A percentile compares a stretch with the other conserved stretches of the same genome.
phyloP scores from a whole-genome alignment of 2,329 filamentous ascomycete species.

The Alternaria incomplexa region DNA sequence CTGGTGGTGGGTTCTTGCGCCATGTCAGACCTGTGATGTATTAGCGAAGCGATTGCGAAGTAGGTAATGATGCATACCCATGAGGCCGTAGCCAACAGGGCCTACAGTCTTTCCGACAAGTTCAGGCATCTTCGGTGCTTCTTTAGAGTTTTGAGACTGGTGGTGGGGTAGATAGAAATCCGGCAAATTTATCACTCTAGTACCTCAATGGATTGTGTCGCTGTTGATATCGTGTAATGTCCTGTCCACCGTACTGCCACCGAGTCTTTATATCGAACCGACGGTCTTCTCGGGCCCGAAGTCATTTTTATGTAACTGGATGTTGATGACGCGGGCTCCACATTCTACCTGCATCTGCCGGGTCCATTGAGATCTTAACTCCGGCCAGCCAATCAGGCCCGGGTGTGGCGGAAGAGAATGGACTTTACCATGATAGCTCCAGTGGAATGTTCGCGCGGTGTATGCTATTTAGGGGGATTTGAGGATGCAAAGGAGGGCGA shows the following conservation, averaged over 20 bases:
- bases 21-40: constrained; percentile 52
- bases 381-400: not conserved
- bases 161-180: constrained; percentile 6
- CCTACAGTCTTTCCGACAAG: constrained; percentile 49
- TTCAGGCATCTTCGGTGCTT: constrained; percentile 37
- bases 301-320: not conserved
- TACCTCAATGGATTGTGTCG: not conserved
- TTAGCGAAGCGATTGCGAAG: constrained; percentile 12
- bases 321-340: constrained; percentile 4
- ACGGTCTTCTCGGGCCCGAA: constrained; percentile 4
- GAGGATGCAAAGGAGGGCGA: not conserved
- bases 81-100: constrained; percentile 55
- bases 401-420: not conserved
- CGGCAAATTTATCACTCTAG: not conserved
- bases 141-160: not conserved
- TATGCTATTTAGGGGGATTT: not conserved
- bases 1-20: constrained; percentile 47
- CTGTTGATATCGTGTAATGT: not conserved
- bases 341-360: not conserved
- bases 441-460: not conserved
- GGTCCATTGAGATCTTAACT: not conserved
- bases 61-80: constrained; percentile 43
- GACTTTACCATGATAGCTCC: not conserved
- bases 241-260: not conserved
- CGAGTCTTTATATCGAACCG: not conserved